A percentile compares a stretch with the other conserved stretches of the same genome.
These are phyloP conservation scores for Babesia bigemina DNA, from an alignment of 169 alveolate genomes.

Conservation along the genomic window DNA sequence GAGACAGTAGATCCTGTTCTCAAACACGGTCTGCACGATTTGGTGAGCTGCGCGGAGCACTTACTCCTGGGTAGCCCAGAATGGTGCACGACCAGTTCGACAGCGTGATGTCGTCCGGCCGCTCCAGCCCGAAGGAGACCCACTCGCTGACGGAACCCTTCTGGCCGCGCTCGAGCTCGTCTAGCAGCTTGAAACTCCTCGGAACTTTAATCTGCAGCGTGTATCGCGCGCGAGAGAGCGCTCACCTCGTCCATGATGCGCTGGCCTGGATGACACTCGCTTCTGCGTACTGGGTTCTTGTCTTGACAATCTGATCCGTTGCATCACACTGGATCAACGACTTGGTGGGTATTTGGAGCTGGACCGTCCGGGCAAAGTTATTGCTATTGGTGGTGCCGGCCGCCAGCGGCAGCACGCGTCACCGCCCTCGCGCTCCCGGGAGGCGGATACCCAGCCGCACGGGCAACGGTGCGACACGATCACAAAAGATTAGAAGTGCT, in stretches of 20 bases:
- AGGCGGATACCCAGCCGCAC: too few species aligned
- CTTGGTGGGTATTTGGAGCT: too few species aligned
- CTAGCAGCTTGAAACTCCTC: slow-evolving; percentile 95
- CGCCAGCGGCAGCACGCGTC: background rate
- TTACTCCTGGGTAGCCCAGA: slow-evolving; percentile 91
- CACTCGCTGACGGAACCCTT: slow-evolving; percentile 95
- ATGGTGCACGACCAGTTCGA: slow-evolving; percentile 94
- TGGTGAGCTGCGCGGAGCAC: background rate
- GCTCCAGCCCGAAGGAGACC: slow-evolving; percentile 93
- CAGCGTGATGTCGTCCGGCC: slow-evolving; percentile 92
- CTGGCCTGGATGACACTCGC: background rate
- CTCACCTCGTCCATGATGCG: slow-evolving; percentile 64
- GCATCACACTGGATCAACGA: too few species aligned
- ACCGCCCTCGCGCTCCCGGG: background rate
- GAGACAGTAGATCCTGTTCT: slow-evolving; percentile 93
- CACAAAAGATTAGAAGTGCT: background rate
- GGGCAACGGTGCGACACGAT: too few species aligned
- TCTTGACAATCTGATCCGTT: background rate
- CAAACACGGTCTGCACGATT: slow-evolving; percentile 87
- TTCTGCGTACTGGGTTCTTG: background rate
- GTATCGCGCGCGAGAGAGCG: background rate
- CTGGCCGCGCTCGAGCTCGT: slow-evolving; percentile 96
- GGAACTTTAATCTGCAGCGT: slow-evolving; percentile 87
- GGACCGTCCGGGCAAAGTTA: background rate
- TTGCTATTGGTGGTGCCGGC: background rate